phyloP scores from a whole-genome alignment of 768 basidiomycete genomes.

The Amanita inopinata region DNA sequence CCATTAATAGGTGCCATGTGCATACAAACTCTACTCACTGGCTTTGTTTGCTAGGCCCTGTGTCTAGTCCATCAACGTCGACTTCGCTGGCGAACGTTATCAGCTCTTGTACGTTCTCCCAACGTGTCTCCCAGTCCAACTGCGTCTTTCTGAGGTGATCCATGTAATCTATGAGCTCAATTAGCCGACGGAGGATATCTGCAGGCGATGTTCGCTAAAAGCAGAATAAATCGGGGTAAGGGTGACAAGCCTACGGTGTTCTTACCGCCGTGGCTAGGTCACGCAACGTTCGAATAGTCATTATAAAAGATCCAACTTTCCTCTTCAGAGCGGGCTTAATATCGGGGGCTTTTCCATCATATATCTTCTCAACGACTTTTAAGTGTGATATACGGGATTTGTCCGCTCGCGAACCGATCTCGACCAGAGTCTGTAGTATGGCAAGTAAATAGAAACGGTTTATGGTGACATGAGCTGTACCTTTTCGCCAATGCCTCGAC shows the following conservation, averaged over 20 bases:
- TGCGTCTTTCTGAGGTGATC: constrained; percentile 61
- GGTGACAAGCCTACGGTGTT: not conserved
- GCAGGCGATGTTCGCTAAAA: constrained; percentile 49
- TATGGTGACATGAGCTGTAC: constrained; percentile 23
- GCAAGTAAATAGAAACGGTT: not conserved
- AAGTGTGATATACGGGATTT: constrained; percentile 44
- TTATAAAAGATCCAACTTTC: constrained; percentile 54
- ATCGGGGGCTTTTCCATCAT: constrained; percentile 49
- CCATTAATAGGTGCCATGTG: constrained; percentile 2
- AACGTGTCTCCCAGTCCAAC: constrained; percentile 63
- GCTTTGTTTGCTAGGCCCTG: no score
- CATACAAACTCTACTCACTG: no score
- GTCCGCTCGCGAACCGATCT: constrained; percentile 45
- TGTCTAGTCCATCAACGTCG: constrained; percentile 20
- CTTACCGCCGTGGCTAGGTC: constrained; percentile 45
- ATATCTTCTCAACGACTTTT: constrained; percentile 52
- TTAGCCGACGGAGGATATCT: constrained; percentile 48
- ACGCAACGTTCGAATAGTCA: constrained; percentile 41
- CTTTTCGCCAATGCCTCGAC: constrained; percentile 71
- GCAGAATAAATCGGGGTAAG: not conserved
- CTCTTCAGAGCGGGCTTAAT: constrained; percentile 57
- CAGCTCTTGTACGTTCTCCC: constrained; percentile 84
- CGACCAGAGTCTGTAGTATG: constrained; percentile 42
- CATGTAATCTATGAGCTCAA: constrained; percentile 54
- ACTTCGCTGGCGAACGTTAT: constrained; percentile 66